Evolutionary conservation across 2,329 filamentous ascomycete species (phyloP), one percentile per base, ranked within the genome.

Genomic region (Colletotrichum euphorbiae): DNA sequence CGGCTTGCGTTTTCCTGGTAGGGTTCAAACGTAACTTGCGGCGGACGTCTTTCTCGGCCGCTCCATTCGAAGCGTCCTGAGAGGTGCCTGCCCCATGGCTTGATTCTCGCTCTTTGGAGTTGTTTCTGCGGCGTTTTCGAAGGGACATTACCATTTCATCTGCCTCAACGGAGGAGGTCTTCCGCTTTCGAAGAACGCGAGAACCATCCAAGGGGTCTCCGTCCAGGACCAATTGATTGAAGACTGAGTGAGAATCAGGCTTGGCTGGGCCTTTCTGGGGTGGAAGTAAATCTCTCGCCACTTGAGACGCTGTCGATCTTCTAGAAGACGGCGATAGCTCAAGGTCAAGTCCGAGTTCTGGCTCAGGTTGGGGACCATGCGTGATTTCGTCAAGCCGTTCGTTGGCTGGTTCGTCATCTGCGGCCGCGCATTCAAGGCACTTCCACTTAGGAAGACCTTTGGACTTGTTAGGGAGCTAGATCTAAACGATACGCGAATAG

Each of bases 181-280:
- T 97, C 61, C 94, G 89, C 80, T 97, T 97, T 69, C 94, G 87
- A 68, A 97, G 81, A 36, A 92, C 87, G 60, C 93, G 90, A 8
- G 93, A 90, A 51, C 91, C 92, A 77, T 95, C 91, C 81, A 91
- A 84, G 7, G 90, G 85, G 74, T 93, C 91, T 70, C 91, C 91
- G 60, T 91, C 88, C 61, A 92, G 83, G 42, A 92, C 89, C 11
- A 92, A 81, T 63, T 90, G 89, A 72, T 91, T 91, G 78, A 94
- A 94, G 31, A 93, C 88, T 0, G 92, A 94, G 77, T 93, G 91
- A 15, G 92, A 92, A 69, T 90, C 89, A 15, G 90, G 86, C 69
- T 88, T 90, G 69, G 87, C 83, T 7, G 85, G 80, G 45, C 90
- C 90, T 65, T 88, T 85, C 62, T 90, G 88, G 33, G 90, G 85